Conservation (phyloP, 1,284 basidiomycete genomes). For the Cryptococcus amylolentus region DNA sequence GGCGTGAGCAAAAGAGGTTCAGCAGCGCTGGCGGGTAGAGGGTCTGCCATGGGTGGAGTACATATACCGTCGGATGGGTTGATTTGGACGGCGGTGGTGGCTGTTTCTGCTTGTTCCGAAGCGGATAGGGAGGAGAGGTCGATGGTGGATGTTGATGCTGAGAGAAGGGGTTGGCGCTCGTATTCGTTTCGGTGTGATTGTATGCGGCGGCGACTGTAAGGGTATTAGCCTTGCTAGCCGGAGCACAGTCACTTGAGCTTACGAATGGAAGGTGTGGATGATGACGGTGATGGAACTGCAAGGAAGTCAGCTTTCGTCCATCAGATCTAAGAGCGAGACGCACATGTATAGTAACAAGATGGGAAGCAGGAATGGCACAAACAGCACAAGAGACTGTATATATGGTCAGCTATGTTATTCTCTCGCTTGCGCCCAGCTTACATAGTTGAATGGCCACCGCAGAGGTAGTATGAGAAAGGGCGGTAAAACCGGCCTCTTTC, state of each 20-base stretch:
- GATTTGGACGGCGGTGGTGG: neutral
- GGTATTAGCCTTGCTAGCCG: neutral
- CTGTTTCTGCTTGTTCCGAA: neutral
- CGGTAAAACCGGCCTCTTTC: conserved; percentile 20
- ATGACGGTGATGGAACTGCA: conserved; percentile 22
- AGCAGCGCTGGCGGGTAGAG: conserved; percentile 2
- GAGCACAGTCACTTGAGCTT: neutral
- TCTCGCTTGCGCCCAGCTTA: conserved; percentile 13
- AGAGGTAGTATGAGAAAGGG: conserved; percentile 31
- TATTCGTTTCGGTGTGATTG: conserved; percentile 1
- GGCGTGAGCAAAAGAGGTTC: conserved; percentile 25
- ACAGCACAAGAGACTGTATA: conserved; percentile 20
- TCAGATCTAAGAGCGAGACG: conserved; percentile 6
- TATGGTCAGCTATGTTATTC: neutral
- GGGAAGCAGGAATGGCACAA: conserved; percentile 35
- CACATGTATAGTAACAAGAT: conserved; percentile 29
- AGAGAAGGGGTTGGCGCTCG: conserved; percentile 11
- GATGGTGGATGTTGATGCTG: neutral
- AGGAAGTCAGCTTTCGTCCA: conserved; percentile 3
- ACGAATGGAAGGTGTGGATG: conserved; percentile 33
- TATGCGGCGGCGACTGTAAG: conserved; percentile 8
- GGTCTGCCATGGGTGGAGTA: conserved; percentile 12
- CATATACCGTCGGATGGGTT: conserved; percentile 3
- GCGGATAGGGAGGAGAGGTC: neutral
- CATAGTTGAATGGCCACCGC: conserved; percentile 35